A percentile compares a stretch with the other conserved stretches of the same genome.
phyloP scores from a whole-genome alignment of 768 basidiomycete species.

The Leccinum olivaceopallidum region DNA sequence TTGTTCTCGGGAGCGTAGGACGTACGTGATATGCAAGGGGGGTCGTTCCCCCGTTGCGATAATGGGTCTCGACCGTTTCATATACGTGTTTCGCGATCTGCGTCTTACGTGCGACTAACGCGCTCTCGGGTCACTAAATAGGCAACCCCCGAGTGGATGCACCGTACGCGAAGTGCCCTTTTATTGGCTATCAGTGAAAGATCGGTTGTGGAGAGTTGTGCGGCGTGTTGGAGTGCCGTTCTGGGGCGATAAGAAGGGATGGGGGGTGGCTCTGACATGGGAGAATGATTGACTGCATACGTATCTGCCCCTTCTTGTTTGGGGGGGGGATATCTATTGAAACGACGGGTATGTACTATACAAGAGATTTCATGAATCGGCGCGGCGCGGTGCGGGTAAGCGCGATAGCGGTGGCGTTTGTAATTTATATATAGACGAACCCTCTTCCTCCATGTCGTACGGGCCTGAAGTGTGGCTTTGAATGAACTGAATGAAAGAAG shows the following conservation, averaged over 20 bases:
- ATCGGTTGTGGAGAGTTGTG: slow-evolving; percentile 55
- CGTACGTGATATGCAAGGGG: slow-evolving; percentile 3
- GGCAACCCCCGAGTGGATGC: slow-evolving; percentile 38
- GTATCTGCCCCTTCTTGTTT: background rate
- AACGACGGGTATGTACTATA: slow-evolving; percentile 1
- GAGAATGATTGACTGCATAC: background rate
- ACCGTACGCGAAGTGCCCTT: slow-evolving; percentile 46
- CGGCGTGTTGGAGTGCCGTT: slow-evolving; percentile 41
- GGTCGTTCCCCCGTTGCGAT: background rate
- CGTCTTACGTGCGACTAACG: slow-evolving; percentile 12
- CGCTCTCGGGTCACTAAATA: slow-evolving; percentile 18
- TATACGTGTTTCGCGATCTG: slow-evolving; percentile 6
- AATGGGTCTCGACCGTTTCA: slow-evolving; percentile 5
- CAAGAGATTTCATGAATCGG: slow-evolving; percentile 9
- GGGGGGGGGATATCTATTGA: background rate
- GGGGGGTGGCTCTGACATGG: slow-evolving; percentile 1
- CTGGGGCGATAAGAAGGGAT: slow-evolving; percentile 4
- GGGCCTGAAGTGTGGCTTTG: background rate
- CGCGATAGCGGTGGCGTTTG: background rate
- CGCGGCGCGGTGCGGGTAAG: slow-evolving; percentile 4
- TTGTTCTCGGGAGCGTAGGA: slow-evolving; percentile 18
- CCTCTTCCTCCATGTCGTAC: background rate
- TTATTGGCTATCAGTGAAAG: slow-evolving; percentile 48
- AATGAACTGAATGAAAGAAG: background rate
- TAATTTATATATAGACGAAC: background rate